These are phyloP conservation scores for Lentinula boryana DNA, from an alignment of 768 basidiomycete species.

Conservation along the genomic window DNA sequence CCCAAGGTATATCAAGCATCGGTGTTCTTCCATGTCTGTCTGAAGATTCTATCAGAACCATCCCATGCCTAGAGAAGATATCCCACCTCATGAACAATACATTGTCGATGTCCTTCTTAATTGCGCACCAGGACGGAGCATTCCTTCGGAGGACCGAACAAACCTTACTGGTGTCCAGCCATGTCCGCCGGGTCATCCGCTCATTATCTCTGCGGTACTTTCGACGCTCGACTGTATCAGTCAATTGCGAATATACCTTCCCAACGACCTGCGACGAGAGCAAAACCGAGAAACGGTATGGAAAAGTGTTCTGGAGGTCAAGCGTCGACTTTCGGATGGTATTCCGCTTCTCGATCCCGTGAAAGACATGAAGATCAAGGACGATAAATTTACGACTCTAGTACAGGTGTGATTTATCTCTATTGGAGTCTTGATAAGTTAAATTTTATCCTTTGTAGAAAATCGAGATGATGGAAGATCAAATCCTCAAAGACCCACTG, in stretches of 20 bases:
- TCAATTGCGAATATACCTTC: slow-evolving; percentile 79
- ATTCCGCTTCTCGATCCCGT: slow-evolving; percentile 86
- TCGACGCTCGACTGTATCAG: slow-evolving; percentile 84
- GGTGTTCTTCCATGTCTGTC: neutral
- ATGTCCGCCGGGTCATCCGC: slow-evolving; percentile 60
- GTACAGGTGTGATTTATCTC: slow-evolving; percentile 38
- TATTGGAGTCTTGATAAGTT: neutral
- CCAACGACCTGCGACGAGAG: slow-evolving; percentile 81
- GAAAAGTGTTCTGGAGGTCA: slow-evolving; percentile 88
- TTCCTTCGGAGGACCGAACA: slow-evolving; percentile 51
- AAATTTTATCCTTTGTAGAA: slow-evolving; percentile 43
- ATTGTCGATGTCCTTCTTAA: slow-evolving; percentile 89
- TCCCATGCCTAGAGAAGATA: slow-evolving; percentile 58
- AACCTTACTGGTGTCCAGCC: slow-evolving; percentile 64
- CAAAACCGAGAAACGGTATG: slow-evolving; percentile 76
- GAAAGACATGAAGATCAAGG: slow-evolving; percentile 92
- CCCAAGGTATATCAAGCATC: slow-evolving; percentile 49
- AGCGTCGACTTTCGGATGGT: slow-evolving; percentile 83
- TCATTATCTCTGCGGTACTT: slow-evolving; percentile 84
- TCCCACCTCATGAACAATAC: slow-evolving; percentile 84
- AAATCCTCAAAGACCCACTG: slow-evolving; percentile 73
- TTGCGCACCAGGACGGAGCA: slow-evolving; percentile 55
- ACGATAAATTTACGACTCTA: slow-evolving; percentile 85
- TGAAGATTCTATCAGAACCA: slow-evolving; percentile 38
- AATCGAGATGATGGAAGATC: slow-evolving; percentile 86